Base-by-base conservation (phyloP, 805 yeast species). In the Monosporozyma aerobia region DNA sequence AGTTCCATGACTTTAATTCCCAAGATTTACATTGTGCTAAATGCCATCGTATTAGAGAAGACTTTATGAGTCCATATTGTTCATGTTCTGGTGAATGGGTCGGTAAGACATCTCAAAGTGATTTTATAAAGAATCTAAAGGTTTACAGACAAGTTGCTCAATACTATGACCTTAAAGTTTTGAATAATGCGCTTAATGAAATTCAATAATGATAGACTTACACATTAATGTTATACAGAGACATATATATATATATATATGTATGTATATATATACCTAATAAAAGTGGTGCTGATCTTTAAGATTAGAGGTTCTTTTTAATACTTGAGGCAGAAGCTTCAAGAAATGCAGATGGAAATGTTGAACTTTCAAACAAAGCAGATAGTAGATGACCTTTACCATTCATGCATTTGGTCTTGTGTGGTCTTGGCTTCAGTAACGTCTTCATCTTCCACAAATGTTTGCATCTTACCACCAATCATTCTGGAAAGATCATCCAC, bases 1-100 rank as follows among this genome's bases (percentile, higher is more conserved):
- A 76, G 27, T 54, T 87, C 1, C 75, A 83, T n/a, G 70, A 74
- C 50, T 94, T 78, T 67, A 80, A 80, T 64, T 72, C 78, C 23
- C 99, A 94, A 69, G 98, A 92, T 67, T 72, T 86, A 60, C 79
- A 78, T 59, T 94, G 99, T 68, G 63, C 72, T 16, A 89, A 87
- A 63, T 94, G 99, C 69, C 76, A 79, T 27, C 78, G 73, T 53
- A 73, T 88, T 53, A 80, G 81, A 60, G 81, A 78, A 37, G 83
- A 80, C 59, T 83, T 84, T 56, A 74, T 94, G 78, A 77, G 89
- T 33, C 74, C 74, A 32, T 81, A 81, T 65, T 95, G 99, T 68
- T 69, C 78, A 22, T 94, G 99, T 65, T 92, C 99, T 0, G 99
- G 99, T 8, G 65, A 69, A 14, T 90, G 96, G 96, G 72, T 68